A percentile compares a stretch with the other conserved stretches of the same genome.
phyloP scores from a whole-genome alignment of 2,329 filamentous ascomycete genomes.

The Colletotrichum noveboracense region DNA sequence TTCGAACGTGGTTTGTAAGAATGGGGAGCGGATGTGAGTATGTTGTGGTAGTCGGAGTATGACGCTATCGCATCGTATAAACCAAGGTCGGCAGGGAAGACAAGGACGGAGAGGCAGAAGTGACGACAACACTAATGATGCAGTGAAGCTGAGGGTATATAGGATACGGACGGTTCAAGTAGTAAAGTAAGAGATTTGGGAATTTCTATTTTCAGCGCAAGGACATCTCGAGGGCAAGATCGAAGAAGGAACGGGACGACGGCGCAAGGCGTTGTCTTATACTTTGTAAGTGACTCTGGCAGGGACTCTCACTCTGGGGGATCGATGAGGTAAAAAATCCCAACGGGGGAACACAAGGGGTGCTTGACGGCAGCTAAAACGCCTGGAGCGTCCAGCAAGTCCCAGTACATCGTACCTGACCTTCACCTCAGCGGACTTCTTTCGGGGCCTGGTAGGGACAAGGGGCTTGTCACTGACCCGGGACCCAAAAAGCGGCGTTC shows the following conservation, averaged over 20 bases:
- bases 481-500: background rate
- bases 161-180: background rate
- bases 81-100: background rate
- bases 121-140: background rate
- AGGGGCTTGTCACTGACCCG: slow-evolving; percentile 15
- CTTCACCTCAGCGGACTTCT: slow-evolving; percentile 11
- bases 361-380: slow-evolving; percentile 22
- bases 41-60: background rate
- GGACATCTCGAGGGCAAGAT: background rate
- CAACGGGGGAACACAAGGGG: slow-evolving; percentile 14
- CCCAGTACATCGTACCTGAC: slow-evolving; percentile 7
- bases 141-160: background rate
- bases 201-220: background rate
- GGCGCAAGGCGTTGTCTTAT: slow-evolving; percentile 17
- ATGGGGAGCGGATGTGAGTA: background rate
- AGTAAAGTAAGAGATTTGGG: background rate
- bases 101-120: background rate
- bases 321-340: slow-evolving; percentile 20
- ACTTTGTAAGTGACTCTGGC: slow-evolving; percentile 14
- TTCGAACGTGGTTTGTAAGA: background rate
- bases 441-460: background rate
- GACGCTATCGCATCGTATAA: slow-evolving; percentile 5
- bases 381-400: slow-evolving; percentile 17
- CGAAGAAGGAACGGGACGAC: background rate
- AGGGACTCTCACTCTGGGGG: background rate